Conservation (phyloP, 2,329 filamentous ascomycete genomes). For the Blastomyces emzantsi region DNA sequence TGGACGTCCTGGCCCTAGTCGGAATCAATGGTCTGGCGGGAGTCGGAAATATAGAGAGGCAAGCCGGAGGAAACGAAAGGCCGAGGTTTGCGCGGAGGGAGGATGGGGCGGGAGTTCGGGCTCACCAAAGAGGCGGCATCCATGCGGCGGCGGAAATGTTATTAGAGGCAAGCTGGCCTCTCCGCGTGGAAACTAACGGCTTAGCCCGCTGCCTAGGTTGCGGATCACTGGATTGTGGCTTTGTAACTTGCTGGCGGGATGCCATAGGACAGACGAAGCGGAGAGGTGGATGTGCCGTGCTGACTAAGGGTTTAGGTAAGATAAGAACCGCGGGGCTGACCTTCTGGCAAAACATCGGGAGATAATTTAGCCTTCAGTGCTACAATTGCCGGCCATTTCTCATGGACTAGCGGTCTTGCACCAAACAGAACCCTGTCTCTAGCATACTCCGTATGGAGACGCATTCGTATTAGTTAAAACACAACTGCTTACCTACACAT, state of each 20-base stretch:
- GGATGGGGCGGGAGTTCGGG: neutral
- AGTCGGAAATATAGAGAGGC: conserved; percentile 5
- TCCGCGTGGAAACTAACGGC: neutral
- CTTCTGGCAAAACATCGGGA: no score
- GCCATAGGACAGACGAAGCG: neutral
- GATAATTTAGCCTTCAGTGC: no score
- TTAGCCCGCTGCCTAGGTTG: neutral
- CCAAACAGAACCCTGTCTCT: no score
- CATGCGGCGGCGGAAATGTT: neutral
- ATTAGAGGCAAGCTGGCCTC: conserved; percentile 9
- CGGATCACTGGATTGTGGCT: neutral
- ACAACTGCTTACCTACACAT: no score
- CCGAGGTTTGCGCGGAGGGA: neutral
- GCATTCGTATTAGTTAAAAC: no score
- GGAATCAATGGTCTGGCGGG: conserved; percentile 1
- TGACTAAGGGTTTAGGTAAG: neutral
- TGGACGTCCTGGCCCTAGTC: conserved; percentile 3
- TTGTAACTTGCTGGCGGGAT: neutral
- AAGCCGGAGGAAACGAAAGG: neutral
- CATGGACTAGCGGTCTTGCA: no score
- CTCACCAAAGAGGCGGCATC: neutral
- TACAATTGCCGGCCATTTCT: no score
- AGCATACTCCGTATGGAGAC: no score
- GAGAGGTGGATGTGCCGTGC: neutral
- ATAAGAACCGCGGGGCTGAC: no score